Evolutionary conservation across 2,329 filamentous ascomycete genomes (phyloP).

Genomic region (Diplocarpon mali): DNA sequence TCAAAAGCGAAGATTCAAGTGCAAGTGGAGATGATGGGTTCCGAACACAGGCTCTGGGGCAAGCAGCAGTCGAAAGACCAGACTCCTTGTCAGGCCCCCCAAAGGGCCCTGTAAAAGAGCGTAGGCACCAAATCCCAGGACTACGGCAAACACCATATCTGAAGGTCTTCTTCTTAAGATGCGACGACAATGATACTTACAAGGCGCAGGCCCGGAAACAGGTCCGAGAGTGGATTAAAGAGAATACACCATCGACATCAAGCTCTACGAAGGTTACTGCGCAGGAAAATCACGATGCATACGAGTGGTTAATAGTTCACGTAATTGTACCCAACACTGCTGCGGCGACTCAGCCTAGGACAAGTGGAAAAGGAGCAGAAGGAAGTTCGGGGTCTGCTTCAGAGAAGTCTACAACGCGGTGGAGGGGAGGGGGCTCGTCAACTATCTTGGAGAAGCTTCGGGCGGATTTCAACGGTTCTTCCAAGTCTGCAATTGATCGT

Average conservation of each 20-base stretch:
- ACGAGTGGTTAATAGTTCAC: conserved; percentile 89
- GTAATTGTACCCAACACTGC: conserved; percentile 80
- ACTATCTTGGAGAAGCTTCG: conserved; percentile 84
- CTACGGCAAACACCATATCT: conserved; percentile 87
- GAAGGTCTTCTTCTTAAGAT: conserved; percentile 79
- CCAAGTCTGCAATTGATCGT: conserved; percentile 62
- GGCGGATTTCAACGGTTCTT: conserved; percentile 74
- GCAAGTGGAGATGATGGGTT: conserved; percentile 45
- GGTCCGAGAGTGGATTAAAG: conserved; percentile 85
- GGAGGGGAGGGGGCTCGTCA: conserved; percentile 64
- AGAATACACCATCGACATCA: conserved; percentile 50
- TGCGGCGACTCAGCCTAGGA: conserved; percentile 67
- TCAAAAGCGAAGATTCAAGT: conserved; percentile 29
- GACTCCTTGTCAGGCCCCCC: conserved; percentile 15
- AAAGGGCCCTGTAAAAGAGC: conserved; percentile 35
- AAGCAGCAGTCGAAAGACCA: conserved; percentile 22
- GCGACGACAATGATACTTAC: conserved; percentile 93
- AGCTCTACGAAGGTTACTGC: conserved; percentile 45
- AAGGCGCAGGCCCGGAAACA: conserved; percentile 68
- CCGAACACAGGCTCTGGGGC: conserved; percentile 42
- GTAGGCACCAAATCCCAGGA: conserved; percentile 91
- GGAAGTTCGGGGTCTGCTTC: conserved; percentile 41
- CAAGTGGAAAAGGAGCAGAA: conserved; percentile 38
- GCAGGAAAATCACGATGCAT: conserved; percentile 91
- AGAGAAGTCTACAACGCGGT: conserved; percentile 60